phyloP scores from a whole-genome alignment of 352 stramenopile species.

The Globisporangium canariense region DNA sequence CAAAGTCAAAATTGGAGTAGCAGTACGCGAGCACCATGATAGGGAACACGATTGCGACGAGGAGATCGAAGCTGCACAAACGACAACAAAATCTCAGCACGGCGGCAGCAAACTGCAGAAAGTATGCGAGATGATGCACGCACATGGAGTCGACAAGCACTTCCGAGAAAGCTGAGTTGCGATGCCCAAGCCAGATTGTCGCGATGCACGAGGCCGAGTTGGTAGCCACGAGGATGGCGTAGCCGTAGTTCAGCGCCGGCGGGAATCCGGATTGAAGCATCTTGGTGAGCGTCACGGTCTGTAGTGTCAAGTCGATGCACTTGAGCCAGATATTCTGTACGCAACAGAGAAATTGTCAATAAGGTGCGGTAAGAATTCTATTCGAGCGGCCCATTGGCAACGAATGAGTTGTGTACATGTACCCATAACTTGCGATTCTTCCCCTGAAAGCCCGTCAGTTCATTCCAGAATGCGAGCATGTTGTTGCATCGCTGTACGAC shows the following conservation, averaged over 20 bases:
- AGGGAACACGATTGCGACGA: constrained; percentile 26
- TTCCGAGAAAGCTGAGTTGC: background rate
- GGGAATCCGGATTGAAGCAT: background rate
- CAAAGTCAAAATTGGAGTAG: constrained; percentile 30
- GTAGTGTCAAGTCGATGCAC: constrained; percentile 1
- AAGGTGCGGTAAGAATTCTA: background rate
- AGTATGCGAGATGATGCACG: background rate
- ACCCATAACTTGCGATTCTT: background rate
- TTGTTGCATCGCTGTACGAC: background rate
- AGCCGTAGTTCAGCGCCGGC: background rate
- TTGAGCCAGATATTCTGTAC: constrained; percentile 13
- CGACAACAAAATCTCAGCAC: background rate
- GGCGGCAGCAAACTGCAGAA: background rate
- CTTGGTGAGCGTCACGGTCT: background rate
- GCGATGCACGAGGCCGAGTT: background rate
- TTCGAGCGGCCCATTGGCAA: no score
- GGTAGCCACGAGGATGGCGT: background rate
- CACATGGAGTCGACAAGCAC: constrained; percentile 11
- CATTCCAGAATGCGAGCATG: background rate
- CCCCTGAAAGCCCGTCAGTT: background rate
- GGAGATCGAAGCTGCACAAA: constrained; percentile 20
- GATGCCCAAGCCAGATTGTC: background rate
- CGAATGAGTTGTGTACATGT: background rate
- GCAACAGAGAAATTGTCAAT: background rate
- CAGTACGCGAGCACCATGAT: constrained; percentile 30